These are phyloP conservation scores for Casuarina equisetifolia DNA, from an alignment of 306 rosid species.

Conservation along the genomic window DNA sequence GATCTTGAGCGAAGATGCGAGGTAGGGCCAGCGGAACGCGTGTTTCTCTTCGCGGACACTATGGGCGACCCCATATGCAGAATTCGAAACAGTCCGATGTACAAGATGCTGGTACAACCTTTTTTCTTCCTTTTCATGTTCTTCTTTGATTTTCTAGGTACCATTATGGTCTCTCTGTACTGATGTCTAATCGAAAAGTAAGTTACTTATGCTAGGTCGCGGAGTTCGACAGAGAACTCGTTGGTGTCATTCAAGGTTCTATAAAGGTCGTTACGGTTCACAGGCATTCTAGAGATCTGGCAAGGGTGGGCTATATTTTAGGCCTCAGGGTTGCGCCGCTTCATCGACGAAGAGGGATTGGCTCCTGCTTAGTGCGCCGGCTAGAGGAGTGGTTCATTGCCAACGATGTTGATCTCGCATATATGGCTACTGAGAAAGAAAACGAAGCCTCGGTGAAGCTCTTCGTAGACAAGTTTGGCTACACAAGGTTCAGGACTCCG, in stretches of 20 bases:
- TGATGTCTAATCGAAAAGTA: slow-evolving; percentile 9
- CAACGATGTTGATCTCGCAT: slow-evolving; percentile 73
- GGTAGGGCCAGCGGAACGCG: slow-evolving; percentile 70
- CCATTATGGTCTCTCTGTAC: background rate
- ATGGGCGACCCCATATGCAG: slow-evolving; percentile 99
- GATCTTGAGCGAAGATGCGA: slow-evolving; percentile 82
- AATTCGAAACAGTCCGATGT: slow-evolving; percentile 82
- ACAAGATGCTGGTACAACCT: slow-evolving; percentile 74
- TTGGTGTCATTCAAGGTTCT: slow-evolving; percentile 89
- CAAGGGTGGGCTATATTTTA: slow-evolving; percentile 74
- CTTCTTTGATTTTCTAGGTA: background rate
- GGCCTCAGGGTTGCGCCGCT: slow-evolving; percentile 71
- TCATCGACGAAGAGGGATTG: slow-evolving; percentile 71
- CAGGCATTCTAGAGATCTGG: slow-evolving; percentile 47
- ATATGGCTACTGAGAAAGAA: slow-evolving; percentile 84
- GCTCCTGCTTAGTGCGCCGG: slow-evolving; percentile 51
- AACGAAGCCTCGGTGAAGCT: slow-evolving; percentile 71
- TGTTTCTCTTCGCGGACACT: slow-evolving; percentile 82
- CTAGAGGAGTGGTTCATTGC: slow-evolving; percentile 76
- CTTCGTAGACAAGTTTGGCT: slow-evolving; percentile 56
- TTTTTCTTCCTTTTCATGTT: background rate
- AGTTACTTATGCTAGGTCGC: slow-evolving; percentile 54
- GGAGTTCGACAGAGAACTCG: slow-evolving; percentile 60
- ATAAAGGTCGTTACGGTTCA: slow-evolving; percentile 66
- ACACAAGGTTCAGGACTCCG: slow-evolving; percentile 67